Conservation (phyloP, 2,329 filamentous ascomycete genomes). For the Phialophora tarda region DNA sequence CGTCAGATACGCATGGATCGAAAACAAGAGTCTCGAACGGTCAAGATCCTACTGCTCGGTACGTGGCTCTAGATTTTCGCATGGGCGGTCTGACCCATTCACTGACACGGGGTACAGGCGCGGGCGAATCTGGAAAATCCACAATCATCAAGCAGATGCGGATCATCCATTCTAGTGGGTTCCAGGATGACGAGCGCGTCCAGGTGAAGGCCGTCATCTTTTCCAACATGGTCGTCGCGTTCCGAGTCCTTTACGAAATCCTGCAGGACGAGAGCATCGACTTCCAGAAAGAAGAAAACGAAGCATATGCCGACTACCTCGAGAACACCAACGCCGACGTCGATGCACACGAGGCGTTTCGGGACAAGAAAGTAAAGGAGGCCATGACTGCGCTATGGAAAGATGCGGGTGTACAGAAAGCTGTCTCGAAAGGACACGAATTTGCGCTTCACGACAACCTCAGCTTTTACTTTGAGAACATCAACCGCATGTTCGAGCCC, state of each 20-base stretch:
- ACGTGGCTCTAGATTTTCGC: constrained; percentile 45
- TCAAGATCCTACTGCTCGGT: constrained; percentile 94
- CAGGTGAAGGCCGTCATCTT: constrained; percentile 97
- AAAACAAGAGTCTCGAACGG: constrained; percentile 82
- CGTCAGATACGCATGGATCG: constrained; percentile 83
- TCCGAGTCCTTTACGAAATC: constrained; percentile 86
- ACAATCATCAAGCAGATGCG: constrained; percentile 99
- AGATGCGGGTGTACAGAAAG: constrained; percentile 80
- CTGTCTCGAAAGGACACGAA: constrained; percentile 93
- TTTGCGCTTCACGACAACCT: constrained; percentile 96
- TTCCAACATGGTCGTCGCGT: constrained; percentile 90
- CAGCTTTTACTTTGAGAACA: constrained; percentile 82
- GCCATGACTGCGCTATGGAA: constrained; percentile 85
- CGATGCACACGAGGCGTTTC: constrained; percentile 78
- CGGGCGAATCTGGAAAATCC: constrained; percentile 93
- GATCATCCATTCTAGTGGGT: constrained; percentile 92
- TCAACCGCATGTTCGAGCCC: constrained; percentile 75
- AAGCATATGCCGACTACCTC: constrained; percentile 79
- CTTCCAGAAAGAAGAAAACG: constrained; percentile 78
- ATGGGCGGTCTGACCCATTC: neutral
- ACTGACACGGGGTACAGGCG: constrained; percentile 62
- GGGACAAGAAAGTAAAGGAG: constrained; percentile 64
- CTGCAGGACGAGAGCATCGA: constrained; percentile 84
- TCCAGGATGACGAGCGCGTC: constrained; percentile 84
- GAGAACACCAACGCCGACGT: constrained; percentile 78